Evolutionary conservation across 768 basidiomycete genomes (phyloP), one percentile per base, ranked within the genome.

Genomic region (Rhodotorula babjevae): DNA sequence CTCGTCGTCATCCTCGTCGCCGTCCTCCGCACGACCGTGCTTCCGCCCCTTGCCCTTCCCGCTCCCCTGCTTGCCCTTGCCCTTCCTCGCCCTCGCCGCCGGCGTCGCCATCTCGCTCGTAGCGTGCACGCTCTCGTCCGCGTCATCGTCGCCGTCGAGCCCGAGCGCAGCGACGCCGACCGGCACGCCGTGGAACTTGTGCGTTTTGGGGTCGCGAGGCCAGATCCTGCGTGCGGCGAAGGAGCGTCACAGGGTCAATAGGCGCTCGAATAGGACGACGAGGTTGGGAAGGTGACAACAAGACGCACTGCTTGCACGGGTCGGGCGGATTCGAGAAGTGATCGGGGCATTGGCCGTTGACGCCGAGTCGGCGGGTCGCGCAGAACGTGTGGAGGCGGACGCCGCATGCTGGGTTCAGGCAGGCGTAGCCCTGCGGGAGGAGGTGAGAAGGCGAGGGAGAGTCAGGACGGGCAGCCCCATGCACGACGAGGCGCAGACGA

Each of bases 171-270:
- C 91, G 90, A 93, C 61, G 85, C 84, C 52, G 74, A 79, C 7
- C 73, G 79, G 80, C 89, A 92, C 14, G 83, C 76, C 11, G 89
- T 86, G 73, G 90, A 92, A 23, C 78, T 80, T 33, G 74, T 47
- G 46, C 9, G 66, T 56, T 3, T 16, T 7, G 3, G 66, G 9
- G 33, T 62, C 60, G 21, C 57, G 31, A 8, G 56, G 60, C 73
- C 73, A 75, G 29, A 29, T n/a, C 25, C 73, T 75, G 73, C 56
- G 36, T 5, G 36, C 5, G 36, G 36, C 36, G 36, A 36, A 9
- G 36, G 36, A 36, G 36, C 5, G 36, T 9, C 36, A 9, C 36
- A 36, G 9, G 9, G 36, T 36, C 5, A 36, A 9, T 9, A 36
- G 4, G 36, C 36, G 36, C 36, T 36, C 9, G 5, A n/a, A n/a